Conservation (phyloP, 768 basidiomycete genomes). For the Strobilomyces dryophilus region DNA sequence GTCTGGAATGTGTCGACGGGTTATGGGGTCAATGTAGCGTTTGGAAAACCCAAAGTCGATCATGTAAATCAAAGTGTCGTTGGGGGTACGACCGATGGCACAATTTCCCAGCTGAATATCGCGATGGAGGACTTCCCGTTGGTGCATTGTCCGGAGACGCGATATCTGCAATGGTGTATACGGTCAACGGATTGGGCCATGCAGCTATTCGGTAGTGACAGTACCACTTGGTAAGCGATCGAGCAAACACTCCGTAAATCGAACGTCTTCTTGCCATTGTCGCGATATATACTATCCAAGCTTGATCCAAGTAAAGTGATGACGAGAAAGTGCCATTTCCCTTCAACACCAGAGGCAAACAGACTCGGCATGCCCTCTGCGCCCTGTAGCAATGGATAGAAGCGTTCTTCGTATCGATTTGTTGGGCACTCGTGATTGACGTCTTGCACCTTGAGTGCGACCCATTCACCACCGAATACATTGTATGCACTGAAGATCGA, state of each 20-base stretch:
- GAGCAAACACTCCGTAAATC: conserved; percentile 70
- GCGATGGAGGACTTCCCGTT: conserved; percentile 66
- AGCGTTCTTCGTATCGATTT: conserved; percentile 62
- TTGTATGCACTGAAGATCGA: conserved; percentile 65
- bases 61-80: conserved; percentile 67
- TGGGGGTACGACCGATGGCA: conserved; percentile 55
- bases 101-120: conserved; percentile 81
- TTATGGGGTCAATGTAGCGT: conserved; percentile 63
- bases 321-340: conserved; percentile 67
- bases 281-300: conserved; percentile 57
- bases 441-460: conserved; percentile 72
- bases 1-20: conserved; percentile 67
- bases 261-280: conserved; percentile 53
- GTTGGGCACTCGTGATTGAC: conserved; percentile 72
- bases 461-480: conserved; percentile 52
- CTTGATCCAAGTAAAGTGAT: conserved; percentile 72
- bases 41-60: conserved; percentile 87
- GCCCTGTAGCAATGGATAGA: conserved; percentile 71
- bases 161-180: conserved; percentile 47
- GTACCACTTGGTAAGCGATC: conserved; percentile 76
- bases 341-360: conserved; percentile 57
- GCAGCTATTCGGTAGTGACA: conserved; percentile 3
- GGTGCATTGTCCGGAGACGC: conserved; percentile 74
- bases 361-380: conserved; percentile 70
- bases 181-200: conserved; percentile 7